Percentiles rank a stretch among this genome's conserved stretches.
phyloP scores from a whole-genome alignment of 768 basidiomycete genomes.

The Mycena pura region DNA sequence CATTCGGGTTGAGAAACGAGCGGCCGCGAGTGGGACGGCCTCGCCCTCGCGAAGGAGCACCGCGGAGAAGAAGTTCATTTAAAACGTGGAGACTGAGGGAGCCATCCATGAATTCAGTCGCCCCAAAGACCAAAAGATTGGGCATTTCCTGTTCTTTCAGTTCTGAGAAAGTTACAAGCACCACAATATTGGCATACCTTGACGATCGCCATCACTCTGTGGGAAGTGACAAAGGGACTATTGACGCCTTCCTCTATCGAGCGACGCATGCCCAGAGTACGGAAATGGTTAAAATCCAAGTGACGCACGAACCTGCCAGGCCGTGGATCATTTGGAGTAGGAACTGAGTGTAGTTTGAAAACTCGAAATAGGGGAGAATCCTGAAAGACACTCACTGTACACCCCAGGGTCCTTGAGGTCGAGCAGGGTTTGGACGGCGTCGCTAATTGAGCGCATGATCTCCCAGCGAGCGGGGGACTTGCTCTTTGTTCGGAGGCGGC shows the following conservation, averaged over 20 bases:
- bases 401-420: slow-evolving; percentile 68
- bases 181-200: too few relatives aligned
- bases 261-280: slow-evolving; percentile 94
- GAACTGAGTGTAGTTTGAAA: slow-evolving; percentile 46
- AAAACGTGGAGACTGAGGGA: slow-evolving; percentile 86
- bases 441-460: slow-evolving; percentile 77
- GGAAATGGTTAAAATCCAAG: slow-evolving; percentile 95
- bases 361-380: not conserved
- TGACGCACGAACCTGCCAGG: slow-evolving; percentile 85
- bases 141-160: slow-evolving; percentile 98
- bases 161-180: too few relatives aligned
- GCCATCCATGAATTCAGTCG: slow-evolving; percentile 98
- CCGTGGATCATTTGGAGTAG: slow-evolving; percentile 70
- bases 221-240: slow-evolving; percentile 92
- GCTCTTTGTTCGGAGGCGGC: slow-evolving; percentile 76
- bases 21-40: slow-evolving; percentile 75
- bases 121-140: slow-evolving; percentile 87
- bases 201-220: slow-evolving; percentile 77
- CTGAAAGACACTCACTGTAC: slow-evolving; percentile 62
- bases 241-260: slow-evolving; percentile 89
- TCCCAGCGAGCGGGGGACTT: slow-evolving; percentile 87
- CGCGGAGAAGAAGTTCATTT: slow-evolving; percentile 90
- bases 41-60: slow-evolving; percentile 70
- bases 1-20: slow-evolving; percentile 55
- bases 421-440: slow-evolving; percentile 77